Evolutionary conservation across 2,329 filamentous ascomycete species (phyloP), one percentile per base, ranked within the genome.

Genomic region (Pseudogymnoascus sp.): DNA sequence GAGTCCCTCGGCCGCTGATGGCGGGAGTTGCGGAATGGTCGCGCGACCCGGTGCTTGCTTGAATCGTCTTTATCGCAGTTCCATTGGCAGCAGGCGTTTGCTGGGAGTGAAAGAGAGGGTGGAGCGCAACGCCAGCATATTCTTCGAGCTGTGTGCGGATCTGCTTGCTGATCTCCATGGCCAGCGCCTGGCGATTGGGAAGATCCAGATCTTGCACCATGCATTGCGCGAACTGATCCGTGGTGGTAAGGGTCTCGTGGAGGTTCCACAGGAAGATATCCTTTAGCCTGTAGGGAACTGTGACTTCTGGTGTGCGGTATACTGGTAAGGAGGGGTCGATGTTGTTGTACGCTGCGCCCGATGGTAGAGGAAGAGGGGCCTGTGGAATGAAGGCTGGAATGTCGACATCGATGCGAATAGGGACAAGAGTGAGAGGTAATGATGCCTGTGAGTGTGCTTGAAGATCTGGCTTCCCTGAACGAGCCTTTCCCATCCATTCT

Each of bases 231-330:
- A 97, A 99, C 71, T 96, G 90, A 72, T 99, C 94, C 0, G 94
- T 96, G 0, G 94, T 99, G 60, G 92, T 90, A 63, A 97, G 80
- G 0, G 91, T 90, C 77, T 99, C 94, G 75, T 97, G 93, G 12
- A 99, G 81, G 70, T 99, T 99, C 94, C 94, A 99, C 61, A 97
- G 78, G 70, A 99, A 97, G n/a, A 90, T 89, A 70, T 99, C 94
- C 70, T 95, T 92, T 63, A 99, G 80, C 66, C 94, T 86, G 75
- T 92, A 97, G 2, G 91, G 89, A 0, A 92, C 86, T 12, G 92
- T 92, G 65, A 84, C 76, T 65, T 97, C 93, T 62, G 89, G 89
- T 62, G 83, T 81, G 70, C 88, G 87, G 77, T 95, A 97, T 62
- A 92, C 86, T 12, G 91, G 87, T 60, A 90, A 79, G 4, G 84